Percentiles rank a stretch among this genome's conserved stretches.
Evolutionary conservation across 2,329 filamentous ascomycete genomes (phyloP).

Genomic region (Clarireedia homoeocarpa): DNA sequence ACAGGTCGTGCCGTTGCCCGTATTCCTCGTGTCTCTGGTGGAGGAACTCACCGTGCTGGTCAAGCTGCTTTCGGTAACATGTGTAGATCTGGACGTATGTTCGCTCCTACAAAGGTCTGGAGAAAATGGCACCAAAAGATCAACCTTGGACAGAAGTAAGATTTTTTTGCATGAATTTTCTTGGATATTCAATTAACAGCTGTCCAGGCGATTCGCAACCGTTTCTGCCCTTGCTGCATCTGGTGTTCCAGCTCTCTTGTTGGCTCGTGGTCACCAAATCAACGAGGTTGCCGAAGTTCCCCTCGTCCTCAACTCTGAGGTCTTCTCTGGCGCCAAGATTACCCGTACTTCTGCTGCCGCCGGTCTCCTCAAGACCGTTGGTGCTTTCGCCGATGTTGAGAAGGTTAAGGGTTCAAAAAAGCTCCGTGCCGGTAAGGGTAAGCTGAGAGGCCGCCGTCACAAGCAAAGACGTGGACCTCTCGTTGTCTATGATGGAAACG

Average conservation of each 20-base stretch:
- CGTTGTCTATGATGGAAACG: constrained; percentile 92
- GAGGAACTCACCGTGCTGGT: constrained; percentile 99
- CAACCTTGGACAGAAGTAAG: constrained; percentile 94
- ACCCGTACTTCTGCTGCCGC: constrained; percentile 85
- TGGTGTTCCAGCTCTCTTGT: constrained; percentile 85
- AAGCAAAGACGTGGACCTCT: constrained; percentile 96
- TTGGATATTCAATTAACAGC: constrained; percentile 18
- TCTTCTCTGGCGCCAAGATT: constrained; percentile 72
- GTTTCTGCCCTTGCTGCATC: constrained; percentile 96
- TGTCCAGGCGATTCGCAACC: constrained; percentile 80
- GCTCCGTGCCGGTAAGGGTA: constrained; percentile 97
- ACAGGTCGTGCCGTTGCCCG: constrained; percentile 96
- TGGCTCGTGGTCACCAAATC: constrained; percentile 96
- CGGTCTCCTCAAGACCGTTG: constrained; percentile 80
- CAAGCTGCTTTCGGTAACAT: constrained; percentile 99
- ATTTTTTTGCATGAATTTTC: constrained; percentile 9
- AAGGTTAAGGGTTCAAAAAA: constrained; percentile 97
- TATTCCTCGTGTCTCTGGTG: constrained; percentile 99
- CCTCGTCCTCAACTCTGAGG: constrained; percentile 86
- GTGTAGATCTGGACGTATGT: constrained; percentile 99
- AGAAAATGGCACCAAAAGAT: constrained; percentile 99
- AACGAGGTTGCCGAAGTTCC: constrained; percentile 90
- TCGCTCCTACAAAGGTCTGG: constrained; percentile 99
- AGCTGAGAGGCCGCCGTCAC: constrained; percentile 93
- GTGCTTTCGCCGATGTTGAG: constrained; percentile 82